Evolutionary conservation across 208 protist genomes (phyloP), one percentile per base, ranked within the genome.

Genomic region (Leishmania turanica): DNA sequence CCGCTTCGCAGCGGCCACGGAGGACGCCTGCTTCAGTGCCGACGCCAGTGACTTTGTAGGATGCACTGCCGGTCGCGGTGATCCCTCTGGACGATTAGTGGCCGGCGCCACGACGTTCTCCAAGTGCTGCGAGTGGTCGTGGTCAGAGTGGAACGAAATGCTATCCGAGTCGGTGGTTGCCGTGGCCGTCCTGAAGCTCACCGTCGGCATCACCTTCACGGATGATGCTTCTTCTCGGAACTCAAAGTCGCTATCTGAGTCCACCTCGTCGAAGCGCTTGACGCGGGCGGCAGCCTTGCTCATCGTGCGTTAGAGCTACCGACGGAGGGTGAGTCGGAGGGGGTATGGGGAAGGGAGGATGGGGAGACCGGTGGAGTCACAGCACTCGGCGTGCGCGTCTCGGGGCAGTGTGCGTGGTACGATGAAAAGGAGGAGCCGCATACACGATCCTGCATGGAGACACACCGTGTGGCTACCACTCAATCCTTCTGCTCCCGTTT

Each of bases 171-270:
- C 70, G 24, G 89, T 77, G 1, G 77, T 81, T 27, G 62, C 34
- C 1, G 62, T 85, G 53, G 58, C 34, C 0, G 85, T 84, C 62
- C 83, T 88, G 72, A 89, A 89, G 53, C 79, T 91, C 45, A 89
- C 73, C 40, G 82, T 84, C 13, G 79, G 76, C 42, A 78, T 65
- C 37, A 80, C 70, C 70, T 81, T 79, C 21, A 66, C 76, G 21
- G 45, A 15, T n/a, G 64, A 69, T 2, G 47, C 54, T 37, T 80
- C 75, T 21, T 83, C 79, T 27, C 84, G 69, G 2, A 85, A 71
- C n/a, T 89, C 85, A 24, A 86, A 80, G 49, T 91, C 88, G 76
- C 88, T 91, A 65, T 88, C 85, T 21, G 80, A 87, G 73, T 91
- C 88, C 40, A 91, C 80, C 17, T 91, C 88, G 60, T 84, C 82